These are phyloP conservation scores for Sporothrix brasiliensis DNA, from an alignment of 2,329 filamentous ascomycete genomes.

Conservation along the genomic window DNA sequence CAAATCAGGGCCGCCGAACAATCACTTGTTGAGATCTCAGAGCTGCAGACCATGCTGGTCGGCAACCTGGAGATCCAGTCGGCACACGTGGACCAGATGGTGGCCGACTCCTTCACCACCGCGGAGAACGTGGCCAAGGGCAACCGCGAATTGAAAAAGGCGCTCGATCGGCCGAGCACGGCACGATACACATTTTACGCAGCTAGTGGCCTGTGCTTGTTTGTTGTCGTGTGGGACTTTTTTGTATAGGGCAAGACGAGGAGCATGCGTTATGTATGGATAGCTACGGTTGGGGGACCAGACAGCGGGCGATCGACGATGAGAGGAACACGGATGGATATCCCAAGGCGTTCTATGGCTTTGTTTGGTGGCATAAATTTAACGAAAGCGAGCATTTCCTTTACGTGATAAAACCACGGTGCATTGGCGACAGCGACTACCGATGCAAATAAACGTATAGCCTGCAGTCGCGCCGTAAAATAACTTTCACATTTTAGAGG, in stretches of 20 bases:
- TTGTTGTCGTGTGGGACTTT: conserved; percentile 77
- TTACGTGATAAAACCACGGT: background rate
- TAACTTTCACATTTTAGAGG: too few relatives aligned
- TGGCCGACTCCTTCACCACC: conserved; percentile 78
- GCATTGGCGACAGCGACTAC: background rate
- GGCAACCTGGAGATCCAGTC: conserved; percentile 83
- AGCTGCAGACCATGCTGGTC: conserved; percentile 86
- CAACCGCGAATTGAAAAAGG: conserved; percentile 88
- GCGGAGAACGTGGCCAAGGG: conserved; percentile 84
- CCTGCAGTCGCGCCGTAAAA: too few relatives aligned
- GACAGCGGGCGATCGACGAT: background rate
- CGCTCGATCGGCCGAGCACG: conserved; percentile 69
- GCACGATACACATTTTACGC: conserved; percentile 80
- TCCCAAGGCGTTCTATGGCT: conserved; percentile 19
- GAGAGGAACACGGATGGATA: background rate
- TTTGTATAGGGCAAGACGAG: conserved; percentile 50
- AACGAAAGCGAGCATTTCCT: conserved; percentile 14
- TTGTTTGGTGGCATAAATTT: background rate
- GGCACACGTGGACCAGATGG: conserved; percentile 85
- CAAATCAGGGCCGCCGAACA: conserved; percentile 75
- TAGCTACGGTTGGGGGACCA: background rate
- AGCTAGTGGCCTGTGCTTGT: conserved; percentile 73
- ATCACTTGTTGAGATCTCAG: conserved; percentile 88
- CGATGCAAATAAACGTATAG: background rate
- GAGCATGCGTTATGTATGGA: background rate